Evolutionary conservation across 108 stramenopile species (phyloP).

Genomic region (Asterionellopsis glacialis): DNA sequence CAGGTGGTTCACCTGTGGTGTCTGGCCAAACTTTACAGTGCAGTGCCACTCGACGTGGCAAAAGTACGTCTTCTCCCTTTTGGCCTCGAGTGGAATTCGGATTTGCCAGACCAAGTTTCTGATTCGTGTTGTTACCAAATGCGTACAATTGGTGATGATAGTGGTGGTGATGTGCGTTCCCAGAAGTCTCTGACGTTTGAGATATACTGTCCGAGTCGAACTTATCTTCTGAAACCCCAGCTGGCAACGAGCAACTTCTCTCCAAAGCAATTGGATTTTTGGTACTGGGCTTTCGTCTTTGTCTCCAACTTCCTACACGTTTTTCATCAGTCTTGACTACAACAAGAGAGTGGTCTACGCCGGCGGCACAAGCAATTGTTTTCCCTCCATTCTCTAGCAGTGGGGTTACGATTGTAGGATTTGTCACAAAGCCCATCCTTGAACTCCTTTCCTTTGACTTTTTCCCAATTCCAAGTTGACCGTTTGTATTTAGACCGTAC

Average conservation of each 20-base stretch:
- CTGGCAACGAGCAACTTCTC: no score
- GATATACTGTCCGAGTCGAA: background rate
- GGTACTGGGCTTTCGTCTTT: background rate
- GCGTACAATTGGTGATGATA: slow-evolving; percentile 80
- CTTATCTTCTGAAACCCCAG: no score
- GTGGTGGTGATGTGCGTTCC: slow-evolving; percentile 19
- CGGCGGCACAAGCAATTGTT: slow-evolving; percentile 71
- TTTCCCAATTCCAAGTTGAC: slow-evolving; percentile 71
- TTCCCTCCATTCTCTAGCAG: slow-evolving; percentile 83
- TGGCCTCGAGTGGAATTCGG: slow-evolving; percentile 9
- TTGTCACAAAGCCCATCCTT: slow-evolving; percentile 29
- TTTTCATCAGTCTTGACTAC: slow-evolving; percentile 65
- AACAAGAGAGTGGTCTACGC: slow-evolving; percentile 72
- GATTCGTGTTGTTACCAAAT: slow-evolving; percentile 72
- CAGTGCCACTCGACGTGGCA: slow-evolving; percentile 76
- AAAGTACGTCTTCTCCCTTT: slow-evolving; percentile 28
- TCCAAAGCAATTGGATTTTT: no score
- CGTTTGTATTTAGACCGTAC: slow-evolving; percentile 70
- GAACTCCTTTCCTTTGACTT: slow-evolving; percentile 15
- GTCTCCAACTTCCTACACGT: slow-evolving; percentile 26
- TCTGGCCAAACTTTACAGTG: slow-evolving; percentile 52
- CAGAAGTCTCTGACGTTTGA: background rate
- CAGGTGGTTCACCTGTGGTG: slow-evolving; percentile 17
- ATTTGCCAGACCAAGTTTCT: slow-evolving; percentile 71
- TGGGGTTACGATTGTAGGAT: slow-evolving; percentile 70